A percentile compares a stretch with the other conserved stretches of the same genome.
Evolutionary conservation across 768 basidiomycete genomes (phyloP).

Genomic region (Phlebiopsis flavidoalba): DNA sequence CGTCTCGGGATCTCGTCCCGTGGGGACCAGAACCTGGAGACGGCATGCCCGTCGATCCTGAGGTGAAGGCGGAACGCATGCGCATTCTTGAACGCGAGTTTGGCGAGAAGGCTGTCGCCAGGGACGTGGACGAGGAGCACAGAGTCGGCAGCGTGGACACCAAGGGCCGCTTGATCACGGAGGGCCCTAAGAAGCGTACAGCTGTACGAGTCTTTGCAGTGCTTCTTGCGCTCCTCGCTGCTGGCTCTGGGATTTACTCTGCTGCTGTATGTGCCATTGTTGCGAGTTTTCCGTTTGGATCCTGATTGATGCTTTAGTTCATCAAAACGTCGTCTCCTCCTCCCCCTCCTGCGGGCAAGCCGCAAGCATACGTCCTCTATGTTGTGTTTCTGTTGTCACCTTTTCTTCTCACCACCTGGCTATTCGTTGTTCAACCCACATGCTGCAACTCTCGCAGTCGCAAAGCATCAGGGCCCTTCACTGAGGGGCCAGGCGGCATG

Average conservation of each 20-base stretch:
- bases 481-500: constrained; percentile 33
- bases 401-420: constrained; percentile 43
- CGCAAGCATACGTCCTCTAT: constrained; percentile 54
- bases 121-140: constrained; percentile 44
- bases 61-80: constrained; percentile 63
- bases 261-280: constrained; percentile 44
- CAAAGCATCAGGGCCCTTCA: constrained; percentile 23
- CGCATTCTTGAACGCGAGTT: constrained; percentile 72
- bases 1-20: constrained; percentile 34
- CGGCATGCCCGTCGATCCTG: constrained; percentile 36
- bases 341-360: constrained; percentile 51
- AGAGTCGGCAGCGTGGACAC: constrained; percentile 54
- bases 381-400: constrained; percentile 49
- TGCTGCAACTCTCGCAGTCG: constrained; percentile 36
- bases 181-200: constrained; percentile 57
- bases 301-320: constrained; percentile 30
- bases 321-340: constrained; percentile 46
- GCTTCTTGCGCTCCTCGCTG: constrained; percentile 45
- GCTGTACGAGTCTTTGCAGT: constrained; percentile 44
- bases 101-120: constrained; percentile 28
- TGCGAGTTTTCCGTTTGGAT: too few relatives aligned
- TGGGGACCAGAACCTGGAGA: constrained; percentile 49
- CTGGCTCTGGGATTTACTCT: constrained; percentile 55
- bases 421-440: constrained; percentile 57
- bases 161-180: constrained; percentile 55